phyloP scores from a whole-genome alignment of 306 rosid species.

The Sindora glabra region DNA sequence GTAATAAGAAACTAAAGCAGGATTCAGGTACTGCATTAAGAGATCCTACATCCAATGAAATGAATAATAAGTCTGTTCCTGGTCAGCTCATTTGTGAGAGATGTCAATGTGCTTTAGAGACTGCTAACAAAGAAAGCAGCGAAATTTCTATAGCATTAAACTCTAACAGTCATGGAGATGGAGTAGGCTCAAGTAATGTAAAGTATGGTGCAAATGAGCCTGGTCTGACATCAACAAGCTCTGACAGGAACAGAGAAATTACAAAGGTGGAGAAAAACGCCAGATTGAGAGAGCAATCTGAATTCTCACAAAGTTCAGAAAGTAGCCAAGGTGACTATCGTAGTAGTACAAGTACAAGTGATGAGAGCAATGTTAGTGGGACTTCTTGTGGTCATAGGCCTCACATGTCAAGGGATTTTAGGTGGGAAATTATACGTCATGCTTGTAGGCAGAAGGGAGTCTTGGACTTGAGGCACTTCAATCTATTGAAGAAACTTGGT shows the following conservation, averaged over 20 bases:
- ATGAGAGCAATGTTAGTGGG: constrained; percentile 74
- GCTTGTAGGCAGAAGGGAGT: constrained; percentile 59
- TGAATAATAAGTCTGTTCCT: constrained; percentile 36
- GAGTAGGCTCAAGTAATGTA: constrained; percentile 24
- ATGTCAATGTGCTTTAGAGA: constrained; percentile 61
- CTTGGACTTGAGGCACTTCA: constrained; percentile 70
- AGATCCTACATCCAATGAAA: constrained; percentile 36
- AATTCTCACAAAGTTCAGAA: constrained; percentile 89
- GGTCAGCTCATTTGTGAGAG: constrained; percentile 62
- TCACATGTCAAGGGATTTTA: constrained; percentile 94
- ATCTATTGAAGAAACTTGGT: constrained; percentile 93
- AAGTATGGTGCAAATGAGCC: constrained; percentile 30
- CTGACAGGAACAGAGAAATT: constrained; percentile 28
- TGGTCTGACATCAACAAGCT: constrained; percentile 25
- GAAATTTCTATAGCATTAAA: constrained; percentile 23
- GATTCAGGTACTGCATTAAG: constrained; percentile 39
- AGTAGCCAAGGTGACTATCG: constrained; percentile 92
- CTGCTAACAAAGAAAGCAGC: constrained; percentile 29
- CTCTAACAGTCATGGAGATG: constrained; percentile 28
- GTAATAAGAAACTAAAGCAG: constrained; percentile 67
- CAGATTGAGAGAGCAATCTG: constrained; percentile 61
- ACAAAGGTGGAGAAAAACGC: constrained; percentile 40
- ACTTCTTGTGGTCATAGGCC: constrained; percentile 87
- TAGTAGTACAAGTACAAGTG: constrained; percentile 93
- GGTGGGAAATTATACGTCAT: constrained; percentile 84